Base-by-base conservation (phyloP, 2,329 filamentous ascomycete genomes). In the Neonectria sp. region DNA sequence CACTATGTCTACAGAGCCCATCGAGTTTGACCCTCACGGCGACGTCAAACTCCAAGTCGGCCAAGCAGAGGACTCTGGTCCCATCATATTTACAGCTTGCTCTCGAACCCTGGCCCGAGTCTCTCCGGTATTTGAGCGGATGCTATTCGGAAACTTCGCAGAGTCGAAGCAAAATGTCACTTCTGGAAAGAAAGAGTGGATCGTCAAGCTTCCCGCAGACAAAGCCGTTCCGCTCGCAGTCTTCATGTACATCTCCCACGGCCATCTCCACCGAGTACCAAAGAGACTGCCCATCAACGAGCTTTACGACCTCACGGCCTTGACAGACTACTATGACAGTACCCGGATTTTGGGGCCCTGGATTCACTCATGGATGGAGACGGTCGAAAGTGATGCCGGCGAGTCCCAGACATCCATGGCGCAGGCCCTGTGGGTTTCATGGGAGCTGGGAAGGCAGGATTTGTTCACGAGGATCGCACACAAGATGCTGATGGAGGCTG, bases 261-360 rank as follows among this genome's bases (percentile, higher is more conserved):
- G 71, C 15, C 63, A 73, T 2, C 74, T 80, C 15, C 62, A 76
- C 3, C 68, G 65, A 1, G 73, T 81, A 0, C 77, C 76, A 0
- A 64, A 33, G 3, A 59, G 33, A 4, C 33, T 80, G 6, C 52
- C 68, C 2, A 58, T 77, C 5, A 67, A 71, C 2, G 63, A 73
- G 1, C 61, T 80, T 2, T 80, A 75, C 65, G 60, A 75, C 0
- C 60, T 80, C 4, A 73, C 77, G 0, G 70, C 76, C 1, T 35
- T 80, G 17, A 76, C 76, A 1, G 69, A 80, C 35, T 80, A 79
- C 49, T 80, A 79, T 67, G 73, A 78, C 57, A 65, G 76, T 12
- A 77, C 76, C 0, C 60, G 40, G 4, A 55, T 73, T 12, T 53
- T 79, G 11, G 58, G 60, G 12, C 77, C 77, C 0, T 79, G 77